Percentiles rank a stretch among this genome's conserved stretches.
Conservation (phyloP, 169 alveolate genomes). For the Plasmodium knowlesi region DNA sequence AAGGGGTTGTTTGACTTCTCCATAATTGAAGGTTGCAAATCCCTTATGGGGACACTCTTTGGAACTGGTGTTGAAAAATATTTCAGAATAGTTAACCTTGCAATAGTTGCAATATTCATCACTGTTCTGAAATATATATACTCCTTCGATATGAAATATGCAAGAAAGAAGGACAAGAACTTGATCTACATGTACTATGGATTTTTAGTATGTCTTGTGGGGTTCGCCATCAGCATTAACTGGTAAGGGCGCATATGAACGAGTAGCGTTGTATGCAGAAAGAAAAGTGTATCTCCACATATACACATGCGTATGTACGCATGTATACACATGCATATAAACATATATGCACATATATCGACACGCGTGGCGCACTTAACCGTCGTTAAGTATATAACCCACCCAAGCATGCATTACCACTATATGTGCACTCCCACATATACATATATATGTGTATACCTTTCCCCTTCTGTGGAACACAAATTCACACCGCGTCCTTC, state of each 20-base stretch:
- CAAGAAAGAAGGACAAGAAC: slow-evolving; percentile 1
- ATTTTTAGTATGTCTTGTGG: slow-evolving; percentile 46
- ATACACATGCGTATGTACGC: background rate
- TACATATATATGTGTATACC: background rate
- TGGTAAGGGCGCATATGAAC: slow-evolving; percentile 18
- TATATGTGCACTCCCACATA: background rate
- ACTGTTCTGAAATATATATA: slow-evolving; percentile 32
- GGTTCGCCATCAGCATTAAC: slow-evolving; percentile 54
- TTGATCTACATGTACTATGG: slow-evolving; percentile 49
- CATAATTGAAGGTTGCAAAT: slow-evolving; percentile 11
- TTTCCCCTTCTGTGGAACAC: background rate
- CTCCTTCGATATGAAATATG: background rate
- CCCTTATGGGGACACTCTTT: background rate
- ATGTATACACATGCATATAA: background rate
- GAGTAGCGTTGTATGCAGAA: background rate
- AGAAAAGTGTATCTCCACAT: background rate
- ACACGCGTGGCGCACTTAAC: background rate
- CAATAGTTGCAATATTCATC: slow-evolving; percentile 17
- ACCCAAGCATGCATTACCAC: background rate
- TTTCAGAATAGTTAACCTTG: slow-evolving; percentile 18
- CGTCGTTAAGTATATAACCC: background rate
- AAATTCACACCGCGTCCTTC: background rate
- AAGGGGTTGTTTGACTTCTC: slow-evolving; percentile 17
- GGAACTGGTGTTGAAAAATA: slow-evolving; percentile 53
- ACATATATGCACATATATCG: background rate